Base-by-base conservation (phyloP, 768 basidiomycete species). In the Myochromella boudieri region DNA sequence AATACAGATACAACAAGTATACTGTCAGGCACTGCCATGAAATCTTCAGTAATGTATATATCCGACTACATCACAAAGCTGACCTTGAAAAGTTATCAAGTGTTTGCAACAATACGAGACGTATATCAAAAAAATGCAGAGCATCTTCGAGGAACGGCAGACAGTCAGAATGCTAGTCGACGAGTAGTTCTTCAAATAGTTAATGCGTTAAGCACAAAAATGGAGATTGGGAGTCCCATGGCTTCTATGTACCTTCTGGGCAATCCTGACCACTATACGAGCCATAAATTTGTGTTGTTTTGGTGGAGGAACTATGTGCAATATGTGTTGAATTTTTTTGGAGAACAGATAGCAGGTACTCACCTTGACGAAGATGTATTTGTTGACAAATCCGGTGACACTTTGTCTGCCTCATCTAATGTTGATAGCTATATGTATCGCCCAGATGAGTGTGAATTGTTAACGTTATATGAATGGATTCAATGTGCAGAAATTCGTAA, bases 41-140 rank as follows among this genome's bases (percentile, higher is more conserved):
- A 72, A 40, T 60, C 68, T 14, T 58, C 70, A 2, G 46, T 72
- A 0, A 53, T 63, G 20, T 74, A 74, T 57, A 60, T 73, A 0
- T 60, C 72, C 3, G 70, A 77, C 26, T 77, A 77, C 52, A 61
- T 76, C 1, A 73, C 69, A 0, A 77, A 77, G 50, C 37, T 58
- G 0, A 36, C 54, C 1, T 48, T 77, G 9, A 76, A 73, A 36
- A 71, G 67, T 0, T 60, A 71, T 53, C 55, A 55, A n/a, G n/a
- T n/a, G n/a, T n/a, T n/a, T n/a, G n/a, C n/a, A n/a, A n/a, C n/a
- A n/a, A n/a, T n/a, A n/a, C n/a, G n/a, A n/a, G n/a, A n/a, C n/a
- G n/a, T n/a, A n/a, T n/a, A n/a, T n/a, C n/a, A n/a, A n/a, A n/a
- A n/a, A n/a, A n/a, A n/a, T n/a, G n/a, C n/a, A n/a, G n/a, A n/a